These are phyloP conservation scores for Ogataea salicorniae DNA, from an alignment of 805 yeast species.

Conservation along the genomic window DNA sequence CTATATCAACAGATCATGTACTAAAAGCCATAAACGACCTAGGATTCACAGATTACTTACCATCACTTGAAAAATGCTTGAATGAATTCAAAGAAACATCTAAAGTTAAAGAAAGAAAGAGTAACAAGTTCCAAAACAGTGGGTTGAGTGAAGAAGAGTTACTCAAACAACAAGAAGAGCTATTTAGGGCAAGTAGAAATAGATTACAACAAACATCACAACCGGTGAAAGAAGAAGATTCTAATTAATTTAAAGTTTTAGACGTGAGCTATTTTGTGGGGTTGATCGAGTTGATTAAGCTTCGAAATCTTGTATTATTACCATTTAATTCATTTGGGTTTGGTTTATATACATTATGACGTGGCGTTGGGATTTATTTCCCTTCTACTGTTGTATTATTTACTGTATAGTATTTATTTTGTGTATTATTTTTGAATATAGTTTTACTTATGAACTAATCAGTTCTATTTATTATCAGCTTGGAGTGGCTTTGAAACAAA, in stretches of 20 bases:
- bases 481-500: not conserved
- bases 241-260: not conserved
- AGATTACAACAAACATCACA: conserved; percentile 25
- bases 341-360: too few relatives aligned
- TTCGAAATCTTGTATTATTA: too few relatives aligned
- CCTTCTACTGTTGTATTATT: not conserved
- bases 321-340: too few relatives aligned
- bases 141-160: conserved; percentile 92
- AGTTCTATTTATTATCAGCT: too few relatives aligned
- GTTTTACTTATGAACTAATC: not conserved
- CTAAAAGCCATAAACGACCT: conserved; percentile 81
- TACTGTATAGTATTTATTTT: too few relatives aligned
- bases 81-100: conserved; percentile 83
- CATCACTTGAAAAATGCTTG: conserved; percentile 71
- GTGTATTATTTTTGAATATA: not conserved
- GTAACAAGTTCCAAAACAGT: conserved; percentile 87
- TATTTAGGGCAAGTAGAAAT: conserved; percentile 54
- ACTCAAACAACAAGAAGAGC: conserved; percentile 84
- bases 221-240: conserved; percentile 15
- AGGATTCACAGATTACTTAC: conserved; percentile 82
- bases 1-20: conserved; percentile 95
- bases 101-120: conserved; percentile 85
- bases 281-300: not conserved
- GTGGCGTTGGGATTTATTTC: too few relatives aligned
- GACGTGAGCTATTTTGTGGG: not conserved